phyloP scores from a whole-genome alignment of 139 green algal genomes.

The Spirogloea muscicola region DNA sequence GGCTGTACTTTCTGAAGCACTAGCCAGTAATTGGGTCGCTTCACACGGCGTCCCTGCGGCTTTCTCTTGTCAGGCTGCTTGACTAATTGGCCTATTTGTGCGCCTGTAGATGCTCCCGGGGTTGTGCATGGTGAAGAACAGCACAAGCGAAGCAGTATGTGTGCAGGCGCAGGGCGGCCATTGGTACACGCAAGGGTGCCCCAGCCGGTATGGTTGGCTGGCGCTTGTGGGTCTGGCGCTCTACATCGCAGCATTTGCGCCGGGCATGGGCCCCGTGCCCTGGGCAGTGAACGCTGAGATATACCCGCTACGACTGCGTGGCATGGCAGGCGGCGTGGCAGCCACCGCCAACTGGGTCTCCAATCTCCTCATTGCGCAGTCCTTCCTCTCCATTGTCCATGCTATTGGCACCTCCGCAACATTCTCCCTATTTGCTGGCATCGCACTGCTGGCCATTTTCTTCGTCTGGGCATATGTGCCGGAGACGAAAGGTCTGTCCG shows the following conservation, averaged over 20 bases:
- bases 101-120: conserved; percentile 28
- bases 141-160: conserved; percentile 3
- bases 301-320: conserved; percentile 53
- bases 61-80: too few relatives aligned
- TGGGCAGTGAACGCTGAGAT: conserved; percentile 74
- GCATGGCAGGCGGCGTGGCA: conserved; percentile 49
- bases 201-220: conserved; percentile 50
- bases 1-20: too few relatives aligned
- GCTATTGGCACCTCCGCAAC: conserved; percentile 51
- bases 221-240: conserved; percentile 54
- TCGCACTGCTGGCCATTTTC: conserved; percentile 44
- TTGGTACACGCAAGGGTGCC: conserved; percentile 57
- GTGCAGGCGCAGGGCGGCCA: neutral
- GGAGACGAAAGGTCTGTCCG: conserved; percentile 61
- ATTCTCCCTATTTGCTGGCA: conserved; percentile 56
- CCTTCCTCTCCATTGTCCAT: conserved; percentile 58
- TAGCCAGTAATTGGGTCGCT: too few relatives aligned
- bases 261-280: conserved; percentile 67
- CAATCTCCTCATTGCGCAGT: conserved; percentile 63
- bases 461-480: conserved; percentile 55
- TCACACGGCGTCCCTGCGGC: too few relatives aligned
- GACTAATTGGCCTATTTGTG: too few relatives aligned
- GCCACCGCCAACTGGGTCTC: conserved; percentile 68
- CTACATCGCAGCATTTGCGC: conserved; percentile 67
- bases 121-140: conserved; percentile 39